Base-by-base conservation (phyloP, 2,329 filamentous ascomycete genomes). In the Trichoderma atroviride region DNA sequence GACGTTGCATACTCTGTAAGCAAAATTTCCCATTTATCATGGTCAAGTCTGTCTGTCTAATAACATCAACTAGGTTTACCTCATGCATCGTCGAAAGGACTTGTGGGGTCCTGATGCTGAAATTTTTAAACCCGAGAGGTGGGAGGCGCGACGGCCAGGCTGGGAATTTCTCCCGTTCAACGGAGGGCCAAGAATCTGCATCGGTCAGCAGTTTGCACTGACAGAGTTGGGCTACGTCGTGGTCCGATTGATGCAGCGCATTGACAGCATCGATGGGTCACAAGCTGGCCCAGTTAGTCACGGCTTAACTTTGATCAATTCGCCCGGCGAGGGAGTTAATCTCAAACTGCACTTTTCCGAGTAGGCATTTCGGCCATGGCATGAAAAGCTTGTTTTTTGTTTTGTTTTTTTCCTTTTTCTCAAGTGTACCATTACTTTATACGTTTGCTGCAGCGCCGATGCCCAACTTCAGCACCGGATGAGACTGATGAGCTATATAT, bases 51-150 rank as follows among this genome's bases (percentile, higher is more conserved):
- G n/a, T 47, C 16, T 14, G 4, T 24, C 61, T 69, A 56, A 69
- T 7, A 27, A 10, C 3, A 19, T 33, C n/a, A 14, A 22, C 50
- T 4, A 74, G 73, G 72, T 74, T 10, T 69, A 71, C 57, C 69
- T 77, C 16, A 81, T 83, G 79, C 81, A 83, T 53, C 77, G 80
- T 2, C 72, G 77, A 14, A 75, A 75, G 24, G 78, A 81, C 53
- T 73, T 83, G 22, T 84, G 77, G 73, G 82, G 81, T 0, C 70
- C 74, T 2, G 79, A 83, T 50, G 78, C 81, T 13, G 74, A 80
- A 5, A 76, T 80, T 31, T 83, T 82, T 72, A 78, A 74, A 55
- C 82, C 82, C 0, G 81, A 83, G 71, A 73, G 82, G 22, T 84
- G 77, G 76, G 70, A 74, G 70, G 70, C 74, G 70, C 61, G 74